These are phyloP conservation scores for Ceratobasidium sp. DNA, from an alignment of 1,284 basidiomycete species.

Conservation along the genomic window DNA sequence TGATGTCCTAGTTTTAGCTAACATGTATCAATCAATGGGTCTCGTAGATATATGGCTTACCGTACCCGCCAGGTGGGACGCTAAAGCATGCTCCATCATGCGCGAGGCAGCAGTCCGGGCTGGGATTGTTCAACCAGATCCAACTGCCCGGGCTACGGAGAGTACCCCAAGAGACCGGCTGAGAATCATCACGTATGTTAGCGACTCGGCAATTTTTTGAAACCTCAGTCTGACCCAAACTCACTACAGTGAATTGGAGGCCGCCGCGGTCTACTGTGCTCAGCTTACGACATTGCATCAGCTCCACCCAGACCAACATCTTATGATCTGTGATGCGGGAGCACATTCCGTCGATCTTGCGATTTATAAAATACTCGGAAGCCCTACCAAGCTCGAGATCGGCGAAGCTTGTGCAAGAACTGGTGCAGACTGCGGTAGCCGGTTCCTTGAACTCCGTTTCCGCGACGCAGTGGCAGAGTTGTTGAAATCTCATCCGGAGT, in stretches of 20 bases:
- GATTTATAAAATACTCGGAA: conserved; percentile 83
- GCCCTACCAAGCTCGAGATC: conserved; percentile 81
- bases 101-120: conserved; percentile 81
- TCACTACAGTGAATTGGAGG: conserved; percentile 78
- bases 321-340: conserved; percentile 86
- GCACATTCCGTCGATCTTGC: conserved; percentile 82
- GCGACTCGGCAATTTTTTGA: no score
- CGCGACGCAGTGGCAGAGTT: conserved; percentile 78
- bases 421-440: conserved; percentile 82
- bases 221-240: background rate
- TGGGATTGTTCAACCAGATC: conserved; percentile 76
- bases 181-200: conserved; percentile 76
- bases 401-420: conserved; percentile 86
- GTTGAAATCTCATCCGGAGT: conserved; percentile 79
- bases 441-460: conserved; percentile 82
- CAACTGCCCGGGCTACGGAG: conserved; percentile 68
- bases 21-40: conserved; percentile 60
- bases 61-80: conserved; percentile 88
- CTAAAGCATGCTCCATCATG: conserved; percentile 83
- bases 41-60: conserved; percentile 83
- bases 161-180: conserved; percentile 79
- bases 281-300: conserved; percentile 80
- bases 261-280: conserved; percentile 85
- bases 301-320: conserved; percentile 77
- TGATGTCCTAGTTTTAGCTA: no score